Evolutionary conservation across 1,284 basidiomycete genomes (phyloP).

Genomic region (Wallemia mellicola): DNA sequence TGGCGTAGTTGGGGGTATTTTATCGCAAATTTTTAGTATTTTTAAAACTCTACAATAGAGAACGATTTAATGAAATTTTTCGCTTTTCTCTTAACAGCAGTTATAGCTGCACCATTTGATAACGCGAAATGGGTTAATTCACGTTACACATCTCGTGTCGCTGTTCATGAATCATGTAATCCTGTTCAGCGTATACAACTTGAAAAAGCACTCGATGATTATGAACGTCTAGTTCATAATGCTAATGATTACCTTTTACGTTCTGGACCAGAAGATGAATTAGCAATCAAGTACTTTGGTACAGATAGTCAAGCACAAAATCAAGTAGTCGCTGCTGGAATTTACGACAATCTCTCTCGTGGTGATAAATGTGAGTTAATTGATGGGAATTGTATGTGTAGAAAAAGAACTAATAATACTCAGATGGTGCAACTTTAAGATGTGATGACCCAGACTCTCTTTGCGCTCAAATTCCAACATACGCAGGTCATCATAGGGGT

Average conservation of each 20-base stretch:
- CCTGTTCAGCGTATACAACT: not conserved
- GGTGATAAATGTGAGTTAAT: constrained; percentile 14
- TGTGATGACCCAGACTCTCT: constrained; percentile 18
- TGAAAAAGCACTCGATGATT: not conserved
- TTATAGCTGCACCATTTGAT: not conserved
- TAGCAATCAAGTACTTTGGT: constrained; percentile 2
- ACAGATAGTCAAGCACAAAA: constrained; percentile 9
- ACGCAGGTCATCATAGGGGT: constrained; percentile 19
- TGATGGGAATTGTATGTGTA: not conserved
- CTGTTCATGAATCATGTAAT: not conserved
- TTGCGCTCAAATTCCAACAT: constrained; percentile 9
- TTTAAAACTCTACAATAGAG: too few relatives aligned
- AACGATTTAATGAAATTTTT: not conserved
- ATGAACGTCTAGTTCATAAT: not conserved
- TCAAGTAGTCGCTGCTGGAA: constrained; percentile 9
- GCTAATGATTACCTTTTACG: not conserved
- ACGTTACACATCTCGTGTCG: not conserved
- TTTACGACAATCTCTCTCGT: constrained; percentile 12
- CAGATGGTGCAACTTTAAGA: constrained; percentile 8
- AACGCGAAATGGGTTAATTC: not conserved
- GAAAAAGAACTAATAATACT: not conserved
- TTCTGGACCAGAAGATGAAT: not conserved
- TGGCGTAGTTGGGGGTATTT: too few relatives aligned
- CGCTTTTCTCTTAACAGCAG: not conserved
- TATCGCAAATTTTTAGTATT: too few relatives aligned